Conservation (phyloP, 2,329 filamentous ascomycete species). For the Chaetomiaceae sp. region DNA sequence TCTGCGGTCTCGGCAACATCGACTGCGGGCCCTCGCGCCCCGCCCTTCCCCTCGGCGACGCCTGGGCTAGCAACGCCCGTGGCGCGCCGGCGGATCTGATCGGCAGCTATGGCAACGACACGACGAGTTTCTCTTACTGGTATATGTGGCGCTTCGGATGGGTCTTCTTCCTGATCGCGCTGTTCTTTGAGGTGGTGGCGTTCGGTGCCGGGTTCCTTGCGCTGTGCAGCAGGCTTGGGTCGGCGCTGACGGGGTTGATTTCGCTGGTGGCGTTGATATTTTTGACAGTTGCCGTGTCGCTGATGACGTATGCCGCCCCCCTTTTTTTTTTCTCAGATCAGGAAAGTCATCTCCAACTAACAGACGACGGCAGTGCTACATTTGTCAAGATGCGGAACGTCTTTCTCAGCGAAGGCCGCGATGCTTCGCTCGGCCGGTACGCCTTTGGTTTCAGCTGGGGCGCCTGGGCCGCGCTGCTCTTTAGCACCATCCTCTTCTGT, state of each 20-base stretch:
- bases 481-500: constrained; percentile 66
- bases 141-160: constrained; percentile 90
- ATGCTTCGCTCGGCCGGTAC: constrained; percentile 59
- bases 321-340: constrained; percentile 13
- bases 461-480: constrained; percentile 60
- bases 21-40: constrained; percentile 61
- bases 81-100: constrained; percentile 43
- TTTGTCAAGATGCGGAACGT: constrained; percentile 67
- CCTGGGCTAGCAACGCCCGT: constrained; percentile 49
- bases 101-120: constrained; percentile 50
- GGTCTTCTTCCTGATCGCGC: constrained; percentile 80
- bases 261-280: constrained; percentile 62
- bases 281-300: constrained; percentile 59
- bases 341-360: constrained; percentile 12
- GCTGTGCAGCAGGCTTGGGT: constrained; percentile 65
- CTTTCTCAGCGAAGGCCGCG: constrained; percentile 54
- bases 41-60: constrained; percentile 69
- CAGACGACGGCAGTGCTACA: constrained; percentile 39
- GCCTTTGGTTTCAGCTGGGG: constrained; percentile 77
- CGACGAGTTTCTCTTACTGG: constrained; percentile 62
- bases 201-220: constrained; percentile 66
- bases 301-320: constrained; percentile 65
- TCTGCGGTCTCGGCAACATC: constrained; percentile 63
- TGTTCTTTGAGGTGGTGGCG: constrained; percentile 69
- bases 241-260: constrained; percentile 59